Base-by-base conservation (phyloP, 495 filamentous ascomycete genomes). In the Extremus antarcticus region DNA sequence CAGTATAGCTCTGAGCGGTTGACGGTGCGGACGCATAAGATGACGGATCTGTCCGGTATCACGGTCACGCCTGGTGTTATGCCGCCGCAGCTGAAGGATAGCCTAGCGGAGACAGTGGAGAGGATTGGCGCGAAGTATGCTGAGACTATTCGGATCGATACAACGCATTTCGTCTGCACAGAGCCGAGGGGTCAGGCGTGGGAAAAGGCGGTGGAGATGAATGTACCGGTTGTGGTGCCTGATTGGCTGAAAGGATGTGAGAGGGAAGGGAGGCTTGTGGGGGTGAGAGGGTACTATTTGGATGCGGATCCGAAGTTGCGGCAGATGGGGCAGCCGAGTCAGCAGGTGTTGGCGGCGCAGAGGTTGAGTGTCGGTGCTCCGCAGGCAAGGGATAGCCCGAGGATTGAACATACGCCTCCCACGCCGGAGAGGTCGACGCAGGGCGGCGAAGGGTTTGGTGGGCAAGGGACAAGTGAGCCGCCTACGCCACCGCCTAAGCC, bases 211-310 rank as follows among this genome's bases (percentile, higher is more conserved):
- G 83, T 88, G 39, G 91, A 96, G 72, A 92, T 92, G 82, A 99
- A 97, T 71, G 94, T 99, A 46, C 92, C 92, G 7, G 88, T 97
- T 11, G 94, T 99, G n/a, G 77, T 90, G 56, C 94, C 94, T 19
- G 94, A 97, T 68, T 99, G 92, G 92, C 78, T 99, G 20, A 83
- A 91, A 55, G 90, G 87, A 11, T 99, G 92, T 67, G 92, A 99
- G 73, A 74, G 85, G 22, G 90, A 90, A 68, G 94, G 94, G 10
- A 83, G 88, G 45, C 94, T 99, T 60, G 84, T 95, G 17, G 89
- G 91, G 40, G 94, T 97, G 25, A 81, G 94, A 52, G 88, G 87
- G 54, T 99, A 95, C 67, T 99, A 99, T 68, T 74, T 99, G 4
- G 88, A 92, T 68, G 92, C 89, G 7, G 87, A 90, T 65, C 85